Percentiles rank a stretch among this genome's conserved stretches.
Evolutionary conservation across 1,284 basidiomycete genomes (phyloP).

Genomic region (Microbotryum intermedium): DNA sequence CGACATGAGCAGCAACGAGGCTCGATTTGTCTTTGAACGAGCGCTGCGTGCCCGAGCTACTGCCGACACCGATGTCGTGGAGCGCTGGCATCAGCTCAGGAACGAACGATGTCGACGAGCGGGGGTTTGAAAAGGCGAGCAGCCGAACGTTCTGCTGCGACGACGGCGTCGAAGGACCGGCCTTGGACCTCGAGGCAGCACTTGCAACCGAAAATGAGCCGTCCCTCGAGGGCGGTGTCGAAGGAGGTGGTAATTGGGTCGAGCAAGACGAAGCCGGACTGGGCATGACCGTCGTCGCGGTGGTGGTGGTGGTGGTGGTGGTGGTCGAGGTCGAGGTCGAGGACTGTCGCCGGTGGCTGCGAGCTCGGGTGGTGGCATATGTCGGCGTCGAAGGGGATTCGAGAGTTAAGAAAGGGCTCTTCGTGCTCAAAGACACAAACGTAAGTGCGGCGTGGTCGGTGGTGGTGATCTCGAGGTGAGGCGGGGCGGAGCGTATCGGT

Average conservation of each 20-base stretch:
- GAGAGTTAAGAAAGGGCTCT: conserved; percentile 14
- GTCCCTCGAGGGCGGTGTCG: background rate
- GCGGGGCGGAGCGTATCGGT: no score
- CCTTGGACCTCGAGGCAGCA: background rate
- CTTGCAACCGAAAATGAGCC: background rate
- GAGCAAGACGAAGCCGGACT: background rate
- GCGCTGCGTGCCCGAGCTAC: background rate
- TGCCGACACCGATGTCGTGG: background rate
- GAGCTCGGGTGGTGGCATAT: background rate
- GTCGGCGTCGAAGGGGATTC: conserved; percentile 19
- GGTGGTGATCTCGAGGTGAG: no score
- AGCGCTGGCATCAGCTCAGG: background rate
- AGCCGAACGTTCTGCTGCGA: background rate
- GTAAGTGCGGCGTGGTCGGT: no score
- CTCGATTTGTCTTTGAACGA: background rate
- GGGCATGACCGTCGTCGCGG: background rate
- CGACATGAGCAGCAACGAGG: conserved; percentile 16
- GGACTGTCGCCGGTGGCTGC: background rate
- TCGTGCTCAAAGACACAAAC: background rate
- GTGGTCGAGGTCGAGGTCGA: conserved; percentile 2
- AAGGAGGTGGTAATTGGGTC: background rate
- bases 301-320: background rate
- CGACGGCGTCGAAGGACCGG: background rate
- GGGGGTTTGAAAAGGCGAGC: background rate
- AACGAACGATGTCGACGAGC: background rate